A percentile compares a stretch with the other conserved stretches of the same genome.
phyloP scores from a whole-genome alignment of 495 filamentous ascomycete genomes.

The Penicillium malachiteum region DNA sequence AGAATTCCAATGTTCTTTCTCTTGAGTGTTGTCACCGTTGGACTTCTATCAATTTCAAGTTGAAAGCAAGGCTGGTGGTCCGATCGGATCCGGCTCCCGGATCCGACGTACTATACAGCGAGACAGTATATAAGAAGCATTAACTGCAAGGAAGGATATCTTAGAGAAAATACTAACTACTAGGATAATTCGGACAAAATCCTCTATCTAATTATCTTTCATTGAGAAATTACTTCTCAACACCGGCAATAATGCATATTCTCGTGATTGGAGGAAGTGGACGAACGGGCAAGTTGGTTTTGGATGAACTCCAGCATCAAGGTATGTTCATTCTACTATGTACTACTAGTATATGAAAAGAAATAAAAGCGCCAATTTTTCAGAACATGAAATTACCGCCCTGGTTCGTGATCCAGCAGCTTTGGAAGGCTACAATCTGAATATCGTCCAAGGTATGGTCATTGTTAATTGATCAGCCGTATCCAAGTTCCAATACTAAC shows the following conservation, averaged over 20 bases:
- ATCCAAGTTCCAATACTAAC: not conserved
- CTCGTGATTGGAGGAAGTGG: constrained; percentile 45
- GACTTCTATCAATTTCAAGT: too few relatives aligned
- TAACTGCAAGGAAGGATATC: too few relatives aligned
- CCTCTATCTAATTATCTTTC: too few relatives aligned
- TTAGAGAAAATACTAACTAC: too few relatives aligned
- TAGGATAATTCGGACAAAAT: too few relatives aligned
- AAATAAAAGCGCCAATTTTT: not conserved
- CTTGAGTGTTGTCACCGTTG: too few relatives aligned
- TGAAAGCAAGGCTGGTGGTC: too few relatives aligned
- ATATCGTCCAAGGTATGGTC: constrained; percentile 27
- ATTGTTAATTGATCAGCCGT: not conserved
- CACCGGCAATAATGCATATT: constrained; percentile 29
- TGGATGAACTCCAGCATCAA: constrained; percentile 31
- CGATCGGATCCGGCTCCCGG: too few relatives aligned
- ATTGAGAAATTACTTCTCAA: not conserved
- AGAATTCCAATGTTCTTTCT: too few relatives aligned
- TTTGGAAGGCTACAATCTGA: constrained; percentile 13
- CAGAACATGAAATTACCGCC: constrained; percentile 23
- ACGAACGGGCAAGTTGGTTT: constrained; percentile 41
- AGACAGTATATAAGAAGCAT: too few relatives aligned
- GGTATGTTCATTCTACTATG: constrained; percentile 12
- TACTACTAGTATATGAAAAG: not conserved
- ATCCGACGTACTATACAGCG: too few relatives aligned
- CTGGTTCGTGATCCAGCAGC: constrained; percentile 18